A percentile compares a stretch with the other conserved stretches of the same genome.
phyloP scores from a whole-genome alignment of 352 stramenopile species.

The Saprolegnia parasitica region DNA sequence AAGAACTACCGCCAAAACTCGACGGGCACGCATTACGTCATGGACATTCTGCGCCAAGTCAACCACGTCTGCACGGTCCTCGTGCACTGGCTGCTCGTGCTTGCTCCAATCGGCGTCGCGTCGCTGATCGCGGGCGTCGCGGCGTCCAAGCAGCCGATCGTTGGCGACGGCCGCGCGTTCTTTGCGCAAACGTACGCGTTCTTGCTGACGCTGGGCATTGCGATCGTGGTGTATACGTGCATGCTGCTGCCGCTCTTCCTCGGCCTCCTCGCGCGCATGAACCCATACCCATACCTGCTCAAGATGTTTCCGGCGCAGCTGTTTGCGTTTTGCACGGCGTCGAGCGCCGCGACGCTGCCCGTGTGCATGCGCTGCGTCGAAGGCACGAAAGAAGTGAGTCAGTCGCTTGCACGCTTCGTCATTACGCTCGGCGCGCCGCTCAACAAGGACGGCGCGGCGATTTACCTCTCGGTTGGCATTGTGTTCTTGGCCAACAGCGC shows the following conservation, averaged over 20 bases:
- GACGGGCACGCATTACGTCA: slow-evolving; percentile 18
- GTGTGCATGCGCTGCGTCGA: slow-evolving; percentile 34
- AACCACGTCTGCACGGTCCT: slow-evolving; percentile 21
- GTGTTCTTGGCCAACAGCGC: slow-evolving; percentile 39
- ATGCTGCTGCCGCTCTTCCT: slow-evolving; percentile 16
- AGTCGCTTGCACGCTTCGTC: slow-evolving; percentile 32
- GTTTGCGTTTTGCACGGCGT: slow-evolving; percentile 36
- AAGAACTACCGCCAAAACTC: slow-evolving; percentile 37
- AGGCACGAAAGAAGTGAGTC: slow-evolving; percentile 28
- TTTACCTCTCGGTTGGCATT: slow-evolving; percentile 35
- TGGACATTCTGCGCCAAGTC: slow-evolving; percentile 25
- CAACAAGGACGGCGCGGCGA: slow-evolving; percentile 36
- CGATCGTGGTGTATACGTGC: slow-evolving; percentile 13
- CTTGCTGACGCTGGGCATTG: slow-evolving; percentile 5
- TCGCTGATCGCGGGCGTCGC: slow-evolving; percentile 5
- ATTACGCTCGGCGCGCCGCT: slow-evolving; percentile 34
- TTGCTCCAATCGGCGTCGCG: slow-evolving; percentile 9
- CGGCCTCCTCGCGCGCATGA: neutral
- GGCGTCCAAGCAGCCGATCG: neutral
- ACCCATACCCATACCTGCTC: slow-evolving; percentile 34
- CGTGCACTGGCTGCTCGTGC: slow-evolving; percentile 17
- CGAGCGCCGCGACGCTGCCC: slow-evolving; percentile 34
- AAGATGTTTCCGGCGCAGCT: slow-evolving; percentile 32
- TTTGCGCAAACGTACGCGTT: neutral
- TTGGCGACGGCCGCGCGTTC: neutral